Conservation (phyloP, 495 filamentous ascomycete genomes). For the Hyaloscypha finlandica region DNA sequence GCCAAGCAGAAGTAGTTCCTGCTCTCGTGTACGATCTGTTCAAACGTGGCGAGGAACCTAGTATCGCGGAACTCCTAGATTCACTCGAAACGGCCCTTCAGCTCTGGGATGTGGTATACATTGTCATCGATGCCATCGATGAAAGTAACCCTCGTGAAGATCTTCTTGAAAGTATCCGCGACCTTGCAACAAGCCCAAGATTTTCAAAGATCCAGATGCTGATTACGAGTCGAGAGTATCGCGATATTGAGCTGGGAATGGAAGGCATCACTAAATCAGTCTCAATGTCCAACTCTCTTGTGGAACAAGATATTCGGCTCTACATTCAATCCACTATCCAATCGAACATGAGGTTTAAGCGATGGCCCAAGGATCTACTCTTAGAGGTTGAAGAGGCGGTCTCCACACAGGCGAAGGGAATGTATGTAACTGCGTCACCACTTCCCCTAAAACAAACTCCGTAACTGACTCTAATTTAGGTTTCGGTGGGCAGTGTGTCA, state of each 20-base stretch:
- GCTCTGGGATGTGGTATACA: constrained; percentile 30
- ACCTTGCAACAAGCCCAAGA: constrained; percentile 25
- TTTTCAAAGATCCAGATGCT: constrained; percentile 41
- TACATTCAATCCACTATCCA: constrained; percentile 20
- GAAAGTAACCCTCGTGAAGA: constrained; percentile 32
- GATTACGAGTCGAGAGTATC: constrained; percentile 44
- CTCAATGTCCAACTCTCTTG: constrained; percentile 32
- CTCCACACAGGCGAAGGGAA: constrained; percentile 40
- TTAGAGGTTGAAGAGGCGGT: constrained; percentile 34
- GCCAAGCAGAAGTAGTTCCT: constrained; percentile 23
- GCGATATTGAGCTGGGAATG: constrained; percentile 39
- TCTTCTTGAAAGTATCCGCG: constrained; percentile 8
- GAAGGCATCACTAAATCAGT: constrained; percentile 12
- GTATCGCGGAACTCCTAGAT: not conserved
- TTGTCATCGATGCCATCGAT: constrained; percentile 38
- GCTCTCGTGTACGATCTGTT: not conserved
- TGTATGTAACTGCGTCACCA: no score
- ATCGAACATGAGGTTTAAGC: constrained; percentile 25
- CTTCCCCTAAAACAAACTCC: no score
- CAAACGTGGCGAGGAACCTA: not conserved
- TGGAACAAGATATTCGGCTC: constrained; percentile 33
- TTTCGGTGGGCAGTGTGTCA: constrained; percentile 47
- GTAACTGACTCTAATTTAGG: no score
- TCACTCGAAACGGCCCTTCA: constrained; percentile 18
- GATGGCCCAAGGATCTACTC: constrained; percentile 31